Evolutionary conservation across 2,329 filamentous ascomycete genomes (phyloP), one percentile per base, ranked within the genome.

Genomic region (Thelonectria rubi): DNA sequence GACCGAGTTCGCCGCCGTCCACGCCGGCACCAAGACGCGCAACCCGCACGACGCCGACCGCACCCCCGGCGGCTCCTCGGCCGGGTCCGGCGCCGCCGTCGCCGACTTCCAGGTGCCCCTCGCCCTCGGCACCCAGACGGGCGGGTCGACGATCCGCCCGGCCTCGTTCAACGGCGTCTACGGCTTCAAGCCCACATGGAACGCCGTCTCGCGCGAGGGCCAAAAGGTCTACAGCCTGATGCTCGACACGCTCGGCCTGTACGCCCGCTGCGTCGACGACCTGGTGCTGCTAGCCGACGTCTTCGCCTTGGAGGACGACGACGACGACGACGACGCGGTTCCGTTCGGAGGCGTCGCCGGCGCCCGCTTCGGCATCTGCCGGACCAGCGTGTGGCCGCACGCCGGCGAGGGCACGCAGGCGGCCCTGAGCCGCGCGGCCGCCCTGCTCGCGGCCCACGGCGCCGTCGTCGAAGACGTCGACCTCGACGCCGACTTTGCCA

Each of bases 31-130:
- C 1, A 79, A 79, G 52, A 88, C 86, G 1, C 71, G 74, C 3
- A 91, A 91, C 70, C 86, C 88, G 0, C 91, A 92, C 65, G 88
- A 91, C 71, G 73, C 78, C 2, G 81, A 80, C 0, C 82, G 90
- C 5, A 91, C 88, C 0, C 88, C 89, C 0, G 89, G 89, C 1
- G 89, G 89, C 47, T 91, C 88, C 0, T 90, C 87, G 0, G 88
- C 87, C 1, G 89, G 89, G 0, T 90, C 88, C 2, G 89, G 82
- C 1, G 88, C 89, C 0, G 88, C 87, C 0, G 87, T 91, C 1
- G 88, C 79, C 15, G 89, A 91, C 66, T 83, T 84, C 57, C 88
- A 91, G 65, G 83, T 81, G 0, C 86, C 88, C 0, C 70, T 91
- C 17, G 82, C 78, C 0, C 76, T 91, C 0, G 89, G 88, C 0